A percentile compares a stretch with the other conserved stretches of the same genome.
phyloP scores from a whole-genome alignment of 1,284 basidiomycete genomes.

The Sanguinoderma infundibulare region DNA sequence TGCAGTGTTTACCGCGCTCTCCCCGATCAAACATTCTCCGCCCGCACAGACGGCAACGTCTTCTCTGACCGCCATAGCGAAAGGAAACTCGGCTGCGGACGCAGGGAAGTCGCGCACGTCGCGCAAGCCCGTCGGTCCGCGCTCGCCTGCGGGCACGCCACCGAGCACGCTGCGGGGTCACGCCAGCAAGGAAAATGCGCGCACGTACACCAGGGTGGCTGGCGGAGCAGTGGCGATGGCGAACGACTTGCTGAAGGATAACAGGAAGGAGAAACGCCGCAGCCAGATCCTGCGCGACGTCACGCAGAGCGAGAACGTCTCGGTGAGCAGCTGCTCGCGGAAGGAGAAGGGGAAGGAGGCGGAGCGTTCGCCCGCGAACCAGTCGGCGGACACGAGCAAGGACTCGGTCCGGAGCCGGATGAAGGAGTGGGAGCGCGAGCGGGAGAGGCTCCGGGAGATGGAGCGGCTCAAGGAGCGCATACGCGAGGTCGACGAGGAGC shows the following conservation, averaged over 20 bases:
- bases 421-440: constrained; percentile 62
- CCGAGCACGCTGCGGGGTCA: constrained; percentile 7
- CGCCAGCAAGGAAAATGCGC: constrained; percentile 28
- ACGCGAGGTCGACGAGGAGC: constrained; percentile 41
- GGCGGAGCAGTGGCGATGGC: not conserved
- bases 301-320: constrained; percentile 24
- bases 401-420: constrained; percentile 54
- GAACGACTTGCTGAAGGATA: constrained; percentile 7
- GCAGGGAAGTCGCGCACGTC: constrained; percentile 11
- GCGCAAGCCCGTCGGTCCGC: constrained; percentile 33
- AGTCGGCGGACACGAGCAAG: constrained; percentile 31
- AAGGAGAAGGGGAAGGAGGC: constrained; percentile 6
- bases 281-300: constrained; percentile 31
- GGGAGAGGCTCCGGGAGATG: constrained; percentile 58
- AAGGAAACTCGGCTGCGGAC: constrained; percentile 35
- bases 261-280: constrained; percentile 19
- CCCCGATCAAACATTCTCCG: constrained; percentile 36
- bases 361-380: constrained; percentile 27
- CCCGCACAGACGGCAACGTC: constrained; percentile 12
- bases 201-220: not conserved
- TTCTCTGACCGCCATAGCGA: constrained; percentile 20
- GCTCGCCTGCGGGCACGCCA: constrained; percentile 26
- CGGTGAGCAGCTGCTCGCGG: not conserved
- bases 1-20: constrained; percentile 30
- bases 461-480: constrained; percentile 48